These are phyloP conservation scores for Tranzscheliella williamsii DNA, from an alignment of 1,284 basidiomycete species.

Conservation along the genomic window DNA sequence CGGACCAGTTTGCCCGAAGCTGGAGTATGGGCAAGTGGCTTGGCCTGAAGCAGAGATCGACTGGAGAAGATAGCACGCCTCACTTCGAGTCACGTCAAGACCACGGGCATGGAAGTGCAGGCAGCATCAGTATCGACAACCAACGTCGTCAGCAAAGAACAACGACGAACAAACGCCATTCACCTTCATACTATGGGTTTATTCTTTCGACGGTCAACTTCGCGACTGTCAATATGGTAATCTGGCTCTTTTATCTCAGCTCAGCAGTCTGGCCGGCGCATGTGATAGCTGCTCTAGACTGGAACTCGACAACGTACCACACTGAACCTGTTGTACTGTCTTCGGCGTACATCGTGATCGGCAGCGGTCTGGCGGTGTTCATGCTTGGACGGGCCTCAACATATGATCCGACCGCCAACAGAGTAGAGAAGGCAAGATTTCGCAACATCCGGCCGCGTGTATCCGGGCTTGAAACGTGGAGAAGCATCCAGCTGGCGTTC, in stretches of 20 bases:
- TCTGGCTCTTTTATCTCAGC: neutral
- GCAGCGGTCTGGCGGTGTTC: no score
- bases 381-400: no score
- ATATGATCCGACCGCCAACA: neutral
- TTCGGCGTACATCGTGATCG: no score
- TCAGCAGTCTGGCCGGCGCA: neutral
- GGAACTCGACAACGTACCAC: no score
- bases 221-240: neutral
- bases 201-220: neutral
- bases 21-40: conserved; percentile 42
- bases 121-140: no score
- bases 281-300: neutral
- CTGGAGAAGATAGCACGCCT: neutral
- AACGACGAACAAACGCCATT: neutral
- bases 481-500: neutral
- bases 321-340: no score
- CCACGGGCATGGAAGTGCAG: neutral
- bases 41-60: conserved; percentile 20
- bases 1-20: conserved; percentile 33
- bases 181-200: no score
- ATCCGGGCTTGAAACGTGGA: neutral
- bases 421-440: neutral
- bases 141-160: no score
- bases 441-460: neutral
- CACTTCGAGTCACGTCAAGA: neutral